phyloP scores from a whole-genome alignment of 345 rosid genomes.

The Pugionium cornutum region DNA sequence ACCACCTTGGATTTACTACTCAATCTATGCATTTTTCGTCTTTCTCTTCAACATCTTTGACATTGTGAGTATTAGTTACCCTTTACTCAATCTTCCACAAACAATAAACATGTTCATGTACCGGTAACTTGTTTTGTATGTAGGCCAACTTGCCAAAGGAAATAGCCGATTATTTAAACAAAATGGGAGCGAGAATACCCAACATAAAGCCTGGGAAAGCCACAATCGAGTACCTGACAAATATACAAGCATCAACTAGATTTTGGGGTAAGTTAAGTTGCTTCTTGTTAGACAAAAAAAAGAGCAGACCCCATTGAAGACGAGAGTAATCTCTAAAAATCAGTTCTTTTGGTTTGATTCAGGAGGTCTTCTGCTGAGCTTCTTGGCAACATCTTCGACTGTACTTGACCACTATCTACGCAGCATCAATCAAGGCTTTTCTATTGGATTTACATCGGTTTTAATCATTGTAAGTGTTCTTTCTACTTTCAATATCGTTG shows the following conservation, averaged over 20 bases:
- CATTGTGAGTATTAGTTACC: conserved; percentile 64
- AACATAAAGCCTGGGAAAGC: conserved; percentile 94
- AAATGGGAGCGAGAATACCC: conserved; percentile 99
- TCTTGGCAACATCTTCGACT: conserved; percentile 82
- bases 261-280: conserved; percentile 74
- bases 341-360: conserved; percentile 29
- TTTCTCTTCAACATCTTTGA: conserved; percentile 92
- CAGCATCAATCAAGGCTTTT: conserved; percentile 71
- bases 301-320: too few species aligned
- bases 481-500: neutral
- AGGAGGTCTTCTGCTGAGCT: conserved; percentile 83
- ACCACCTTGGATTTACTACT: conserved; percentile 85
- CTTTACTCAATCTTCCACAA: conserved; percentile 18
- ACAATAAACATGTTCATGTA: conserved; percentile 5
- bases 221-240: conserved; percentile 75
- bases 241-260: conserved; percentile 92
- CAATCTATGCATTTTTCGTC: conserved; percentile 84
- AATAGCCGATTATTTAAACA: conserved; percentile 88
- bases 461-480: conserved; percentile 72
- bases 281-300: neutral
- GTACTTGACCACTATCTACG: conserved; percentile 85
- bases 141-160: conserved; percentile 99
- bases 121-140: conserved; percentile 9
- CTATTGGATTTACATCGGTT: conserved; percentile 89
- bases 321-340: neutral